Percentiles rank a stretch among this genome's conserved stretches.
Conservation (phyloP, 257 asterid genomes). For the Petunia secreta region DNA sequence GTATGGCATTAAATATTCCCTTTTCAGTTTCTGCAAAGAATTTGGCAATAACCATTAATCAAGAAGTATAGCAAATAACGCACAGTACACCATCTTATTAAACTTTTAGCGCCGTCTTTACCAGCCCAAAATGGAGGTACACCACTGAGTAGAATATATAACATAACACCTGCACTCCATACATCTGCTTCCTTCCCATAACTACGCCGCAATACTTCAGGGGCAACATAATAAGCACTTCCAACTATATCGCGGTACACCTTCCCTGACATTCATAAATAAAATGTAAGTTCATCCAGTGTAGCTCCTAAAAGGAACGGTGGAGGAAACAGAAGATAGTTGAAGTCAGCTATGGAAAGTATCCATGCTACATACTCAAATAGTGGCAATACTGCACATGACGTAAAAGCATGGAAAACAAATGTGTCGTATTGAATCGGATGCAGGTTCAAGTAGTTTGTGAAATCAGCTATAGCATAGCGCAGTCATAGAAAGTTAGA, state of each 20-base stretch:
- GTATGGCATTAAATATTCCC: conserved; percentile 90
- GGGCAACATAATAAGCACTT: conserved; percentile 39
- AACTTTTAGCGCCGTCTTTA: neutral
- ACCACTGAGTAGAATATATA: conserved; percentile 36
- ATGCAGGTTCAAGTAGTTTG: neutral
- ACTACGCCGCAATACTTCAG: conserved; percentile 35
- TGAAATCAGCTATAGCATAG: neutral
- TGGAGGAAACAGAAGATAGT: neutral
- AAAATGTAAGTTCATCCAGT: neutral
- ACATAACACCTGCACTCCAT: conserved; percentile 36
- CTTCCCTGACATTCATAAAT: conserved; percentile 27
- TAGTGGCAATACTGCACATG: neutral
- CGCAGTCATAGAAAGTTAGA: neutral
- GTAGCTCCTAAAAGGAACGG: neutral
- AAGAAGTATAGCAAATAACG: neutral
- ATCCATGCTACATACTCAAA: neutral
- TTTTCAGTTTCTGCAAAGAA: conserved; percentile 79
- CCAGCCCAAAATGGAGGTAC: conserved; percentile 41
- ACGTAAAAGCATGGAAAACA: neutral
- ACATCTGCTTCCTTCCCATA: conserved; percentile 37
- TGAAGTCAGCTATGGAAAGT: neutral
- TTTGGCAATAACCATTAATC: neutral
- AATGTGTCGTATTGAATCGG: neutral
- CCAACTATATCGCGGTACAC: conserved; percentile 39
- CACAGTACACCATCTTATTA: neutral